These are phyloP conservation scores for Trametes gibbosa DNA, from an alignment of 768 basidiomycete species.

Conservation along the genomic window DNA sequence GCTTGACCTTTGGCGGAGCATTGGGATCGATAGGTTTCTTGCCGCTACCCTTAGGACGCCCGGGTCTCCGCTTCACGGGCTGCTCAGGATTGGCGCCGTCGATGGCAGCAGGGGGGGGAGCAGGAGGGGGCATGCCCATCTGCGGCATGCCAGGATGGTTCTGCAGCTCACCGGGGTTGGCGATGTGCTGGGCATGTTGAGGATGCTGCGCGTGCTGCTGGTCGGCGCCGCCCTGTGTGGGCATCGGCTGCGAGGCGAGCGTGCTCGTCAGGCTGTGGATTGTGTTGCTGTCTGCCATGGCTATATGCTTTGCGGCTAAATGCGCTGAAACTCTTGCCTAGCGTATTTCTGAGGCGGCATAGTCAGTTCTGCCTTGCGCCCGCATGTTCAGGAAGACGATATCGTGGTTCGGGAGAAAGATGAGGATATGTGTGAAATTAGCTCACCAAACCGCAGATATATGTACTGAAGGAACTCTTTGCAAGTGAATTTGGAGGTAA, in stretches of 20 bases:
- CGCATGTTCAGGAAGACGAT: neutral
- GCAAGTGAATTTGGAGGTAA: conserved; percentile 18
- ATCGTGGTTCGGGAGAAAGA: neutral
- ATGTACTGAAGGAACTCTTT: conserved; percentile 5
- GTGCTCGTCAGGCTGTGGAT: conserved; percentile 23
- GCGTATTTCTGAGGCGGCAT: neutral
- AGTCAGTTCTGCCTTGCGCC: neutral
- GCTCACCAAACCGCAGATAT: conserved; percentile 16
- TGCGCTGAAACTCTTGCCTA: too few relatives aligned
- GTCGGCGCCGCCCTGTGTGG: conserved; percentile 4
- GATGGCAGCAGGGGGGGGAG: conserved; percentile 4
- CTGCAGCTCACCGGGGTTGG: conserved; percentile 9
- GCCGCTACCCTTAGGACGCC: conserved; percentile 76
- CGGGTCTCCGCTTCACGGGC: conserved; percentile 64
- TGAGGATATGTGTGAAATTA: conserved; percentile 12
- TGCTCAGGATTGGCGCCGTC: conserved; percentile 23
- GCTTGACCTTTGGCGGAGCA: conserved; percentile 56
- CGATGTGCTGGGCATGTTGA: conserved; percentile 9
- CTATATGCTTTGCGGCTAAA: too few relatives aligned
- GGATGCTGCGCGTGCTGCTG: conserved; percentile 8
- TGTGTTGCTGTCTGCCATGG: conserved; percentile 21
- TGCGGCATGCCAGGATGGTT: conserved; percentile 3
- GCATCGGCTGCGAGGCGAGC: conserved; percentile 19
- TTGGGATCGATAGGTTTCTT: conserved; percentile 52
- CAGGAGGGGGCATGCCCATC: conserved; percentile 11